Evolutionary conservation across 2,329 filamentous ascomycete species (phyloP).

Genomic region (Botryotinia globosa): DNA sequence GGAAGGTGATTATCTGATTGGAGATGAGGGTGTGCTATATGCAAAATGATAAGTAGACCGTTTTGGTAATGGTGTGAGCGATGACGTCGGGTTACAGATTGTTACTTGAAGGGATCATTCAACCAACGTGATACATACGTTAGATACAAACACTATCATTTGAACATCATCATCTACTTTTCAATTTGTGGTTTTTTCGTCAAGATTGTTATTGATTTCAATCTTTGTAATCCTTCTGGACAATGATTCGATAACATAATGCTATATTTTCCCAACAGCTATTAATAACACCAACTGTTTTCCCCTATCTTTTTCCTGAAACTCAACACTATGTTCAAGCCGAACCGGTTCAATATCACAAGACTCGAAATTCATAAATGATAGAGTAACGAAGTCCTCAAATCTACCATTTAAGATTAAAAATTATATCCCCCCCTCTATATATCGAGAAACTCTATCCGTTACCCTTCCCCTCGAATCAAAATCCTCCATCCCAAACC

Average conservation of each 20-base stretch:
- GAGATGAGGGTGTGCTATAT: background rate
- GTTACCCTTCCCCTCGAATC: background rate
- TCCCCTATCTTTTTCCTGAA: background rate
- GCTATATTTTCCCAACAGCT: background rate
- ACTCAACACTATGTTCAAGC: background rate
- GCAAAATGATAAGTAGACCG: background rate
- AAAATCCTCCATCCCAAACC: background rate
- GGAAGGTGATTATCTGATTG: background rate
- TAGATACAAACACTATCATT: background rate
- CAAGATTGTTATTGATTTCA: background rate
- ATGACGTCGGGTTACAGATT: background rate
- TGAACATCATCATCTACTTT: rapidly evolving
- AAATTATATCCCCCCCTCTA: background rate
- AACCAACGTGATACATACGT: background rate
- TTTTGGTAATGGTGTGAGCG: background rate
- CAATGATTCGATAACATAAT: rapidly evolving
- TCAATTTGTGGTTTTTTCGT: background rate
- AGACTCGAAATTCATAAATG: background rate
- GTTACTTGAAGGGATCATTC: background rate
- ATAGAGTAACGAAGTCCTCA: background rate
- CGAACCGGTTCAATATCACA: background rate
- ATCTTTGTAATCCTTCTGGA: background rate
- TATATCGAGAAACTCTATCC: background rate
- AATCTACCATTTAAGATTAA: background rate
- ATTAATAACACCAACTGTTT: background rate